These are phyloP conservation scores for Ophiostoma montium DNA, from an alignment of 2,329 filamentous ascomycete species.

Conservation along the genomic window DNA sequence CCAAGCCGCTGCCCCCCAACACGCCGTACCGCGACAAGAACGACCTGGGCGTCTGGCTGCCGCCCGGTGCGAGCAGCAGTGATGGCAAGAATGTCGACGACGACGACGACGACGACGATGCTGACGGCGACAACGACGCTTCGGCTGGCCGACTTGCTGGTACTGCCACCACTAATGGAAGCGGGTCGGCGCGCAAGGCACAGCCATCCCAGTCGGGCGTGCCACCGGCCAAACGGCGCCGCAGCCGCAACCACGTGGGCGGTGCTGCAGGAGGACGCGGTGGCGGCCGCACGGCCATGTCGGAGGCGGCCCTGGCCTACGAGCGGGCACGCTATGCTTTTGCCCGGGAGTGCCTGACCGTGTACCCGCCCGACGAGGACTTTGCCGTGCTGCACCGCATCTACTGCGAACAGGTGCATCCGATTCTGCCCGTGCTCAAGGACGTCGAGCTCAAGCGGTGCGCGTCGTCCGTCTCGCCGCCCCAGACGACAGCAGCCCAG, in stretches of 20 bases:
- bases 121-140: not conserved
- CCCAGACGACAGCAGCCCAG: not conserved
- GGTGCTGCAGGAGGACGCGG: not conserved
- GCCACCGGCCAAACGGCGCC: not conserved
- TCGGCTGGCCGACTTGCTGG: not conserved
- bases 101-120: not conserved
- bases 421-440: conserved; percentile 38
- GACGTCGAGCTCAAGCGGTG: conserved; percentile 15
- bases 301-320: conserved; percentile 8
- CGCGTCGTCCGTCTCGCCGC: not conserved
- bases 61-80: not conserved
- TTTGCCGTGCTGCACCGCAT: conserved; percentile 30
- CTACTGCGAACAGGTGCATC: conserved; percentile 39
- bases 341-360: conserved; percentile 27
- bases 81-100: not conserved
- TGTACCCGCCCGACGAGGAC: conserved; percentile 32
- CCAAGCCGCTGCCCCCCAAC: conserved; percentile 23
- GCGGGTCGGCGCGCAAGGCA: not conserved
- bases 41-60: conserved; percentile 40
- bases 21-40: conserved; percentile 29
- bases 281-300: conserved; percentile 1
- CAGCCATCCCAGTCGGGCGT: not conserved
- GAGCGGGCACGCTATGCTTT: conserved; percentile 12
- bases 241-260: not conserved
- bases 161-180: not conserved